Percentiles rank a stretch among this genome's conserved stretches.
Conservation (phyloP, 208 protist species). For the Acanthamoeba triangularis region DNA sequence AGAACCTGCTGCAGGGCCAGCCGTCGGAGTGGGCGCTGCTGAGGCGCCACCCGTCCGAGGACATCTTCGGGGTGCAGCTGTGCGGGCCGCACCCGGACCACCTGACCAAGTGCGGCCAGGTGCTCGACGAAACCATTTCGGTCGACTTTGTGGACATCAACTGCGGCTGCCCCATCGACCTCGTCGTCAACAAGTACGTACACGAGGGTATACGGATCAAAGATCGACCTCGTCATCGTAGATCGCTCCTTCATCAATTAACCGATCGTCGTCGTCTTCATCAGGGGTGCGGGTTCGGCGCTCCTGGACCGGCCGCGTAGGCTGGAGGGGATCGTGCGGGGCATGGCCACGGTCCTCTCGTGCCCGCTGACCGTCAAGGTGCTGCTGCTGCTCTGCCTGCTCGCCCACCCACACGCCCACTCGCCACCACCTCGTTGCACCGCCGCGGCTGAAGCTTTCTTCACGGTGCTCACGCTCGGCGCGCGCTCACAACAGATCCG, state of each 20-base stretch:
- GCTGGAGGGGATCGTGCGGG: constrained; percentile 88
- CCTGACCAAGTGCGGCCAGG: constrained; percentile 79
- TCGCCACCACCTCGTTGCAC: background rate
- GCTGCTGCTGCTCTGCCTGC: background rate
- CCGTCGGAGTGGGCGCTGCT: constrained; percentile 95
- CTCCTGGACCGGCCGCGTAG: constrained; percentile 93
- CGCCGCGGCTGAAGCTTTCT: background rate
- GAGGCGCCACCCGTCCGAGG: constrained; percentile 95
- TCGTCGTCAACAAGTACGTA: constrained; percentile 93
- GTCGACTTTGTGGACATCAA: constrained; percentile 98
- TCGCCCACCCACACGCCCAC: background rate
- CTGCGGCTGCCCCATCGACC: constrained; percentile 97
- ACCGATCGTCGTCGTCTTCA: background rate
- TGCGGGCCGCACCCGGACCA: constrained; percentile 78
- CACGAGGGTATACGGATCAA: too few species aligned
- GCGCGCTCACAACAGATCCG: constrained; percentile 11
- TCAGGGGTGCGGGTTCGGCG: constrained; percentile 90
- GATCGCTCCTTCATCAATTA: too few species aligned
- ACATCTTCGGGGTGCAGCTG: constrained; percentile 97
- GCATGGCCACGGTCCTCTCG: constrained; percentile 85
- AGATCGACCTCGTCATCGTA: background rate
- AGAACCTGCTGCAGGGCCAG: constrained; percentile 92
- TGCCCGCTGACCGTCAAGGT: constrained; percentile 95
- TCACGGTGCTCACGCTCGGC: background rate
- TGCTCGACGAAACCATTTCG: constrained; percentile 79